These are phyloP conservation scores for Yarrowia divulgata DNA, from an alignment of 805 yeast genomes.

Conservation along the genomic window DNA sequence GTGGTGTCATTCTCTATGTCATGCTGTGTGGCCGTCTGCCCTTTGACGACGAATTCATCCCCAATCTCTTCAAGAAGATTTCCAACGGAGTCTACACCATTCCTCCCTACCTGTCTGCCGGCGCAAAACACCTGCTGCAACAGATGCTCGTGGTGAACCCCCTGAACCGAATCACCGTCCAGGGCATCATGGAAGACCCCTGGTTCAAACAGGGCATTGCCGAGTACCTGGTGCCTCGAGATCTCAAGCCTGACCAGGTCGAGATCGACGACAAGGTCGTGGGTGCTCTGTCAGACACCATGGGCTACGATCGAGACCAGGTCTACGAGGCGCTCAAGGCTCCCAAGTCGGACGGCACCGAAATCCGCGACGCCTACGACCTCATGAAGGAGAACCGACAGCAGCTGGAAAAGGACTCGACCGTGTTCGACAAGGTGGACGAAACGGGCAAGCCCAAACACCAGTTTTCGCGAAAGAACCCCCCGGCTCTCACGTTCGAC, in stretches of 20 bases:
- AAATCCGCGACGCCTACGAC: constrained; percentile 83
- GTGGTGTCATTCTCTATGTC: constrained; percentile 93
- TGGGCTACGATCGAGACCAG: constrained; percentile 90
- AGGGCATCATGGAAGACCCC: constrained; percentile 89
- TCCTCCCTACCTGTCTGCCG: constrained; percentile 84
- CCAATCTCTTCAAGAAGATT: constrained; percentile 90
- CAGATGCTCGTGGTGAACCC: constrained; percentile 96
- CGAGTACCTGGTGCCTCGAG: constrained; percentile 75
- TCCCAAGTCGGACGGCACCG: constrained; percentile 55
- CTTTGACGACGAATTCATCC: constrained; percentile 95
- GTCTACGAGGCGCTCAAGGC: constrained; percentile 70
- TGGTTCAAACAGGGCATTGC: constrained; percentile 89
- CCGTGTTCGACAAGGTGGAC: constrained; percentile 40
- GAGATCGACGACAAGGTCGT: constrained; percentile 80
- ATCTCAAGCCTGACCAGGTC: constrained; percentile 44
- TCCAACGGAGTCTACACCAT: constrained; percentile 90
- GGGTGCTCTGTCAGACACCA: constrained; percentile 72
- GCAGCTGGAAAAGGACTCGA: constrained; percentile 38
- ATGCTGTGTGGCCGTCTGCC: constrained; percentile 96
- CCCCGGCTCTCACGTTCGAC: constrained; percentile 53
- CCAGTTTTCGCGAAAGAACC: constrained; percentile 45
- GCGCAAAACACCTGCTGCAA: constrained; percentile 82
- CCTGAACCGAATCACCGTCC: constrained; percentile 88
- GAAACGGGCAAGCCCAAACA: constrained; percentile 31
- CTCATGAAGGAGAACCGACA: constrained; percentile 79